A percentile compares a stretch with the other conserved stretches of the same genome.
Conservation (phyloP, 2,329 filamentous ascomycete genomes). For the Penicillium freii region DNA sequence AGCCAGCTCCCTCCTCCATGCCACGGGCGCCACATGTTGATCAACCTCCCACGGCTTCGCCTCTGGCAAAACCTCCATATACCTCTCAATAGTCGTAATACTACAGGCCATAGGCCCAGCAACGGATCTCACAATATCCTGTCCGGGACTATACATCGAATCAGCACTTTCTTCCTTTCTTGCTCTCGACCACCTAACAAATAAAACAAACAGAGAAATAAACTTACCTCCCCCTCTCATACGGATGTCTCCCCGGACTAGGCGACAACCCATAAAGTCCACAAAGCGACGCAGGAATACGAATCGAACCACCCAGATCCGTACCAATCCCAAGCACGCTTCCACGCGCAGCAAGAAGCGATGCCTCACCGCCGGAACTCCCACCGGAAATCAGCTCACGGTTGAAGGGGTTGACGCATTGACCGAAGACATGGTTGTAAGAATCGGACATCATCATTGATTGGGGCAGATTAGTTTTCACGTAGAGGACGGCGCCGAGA, state of each 20-base stretch:
- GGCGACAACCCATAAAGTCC: slow-evolving; percentile 52
- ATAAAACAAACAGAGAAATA: slow-evolving; percentile 10
- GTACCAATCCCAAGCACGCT: slow-evolving; percentile 55
- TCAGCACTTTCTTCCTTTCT: not conserved
- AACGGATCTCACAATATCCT: slow-evolving; percentile 30
- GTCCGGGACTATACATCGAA: slow-evolving; percentile 19
- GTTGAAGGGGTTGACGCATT: slow-evolving; percentile 55
- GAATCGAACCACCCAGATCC: slow-evolving; percentile 53
- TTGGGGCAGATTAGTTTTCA: slow-evolving; percentile 27
- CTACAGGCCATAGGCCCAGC: slow-evolving; percentile 31
- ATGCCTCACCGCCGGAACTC: slow-evolving; percentile 55
- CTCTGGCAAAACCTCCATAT: slow-evolving; percentile 37
- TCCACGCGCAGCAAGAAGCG: slow-evolving; percentile 51
- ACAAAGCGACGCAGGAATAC: slow-evolving; percentile 57
- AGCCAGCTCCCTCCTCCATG: slow-evolving; percentile 34
- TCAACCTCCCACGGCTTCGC: slow-evolving; percentile 40
- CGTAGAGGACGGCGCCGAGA: slow-evolving; percentile 25
- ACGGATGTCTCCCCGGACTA: slow-evolving; percentile 38
- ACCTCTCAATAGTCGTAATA: slow-evolving; percentile 29
- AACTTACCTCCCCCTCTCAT: slow-evolving; percentile 36
- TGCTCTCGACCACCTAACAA: rapidly evolving
- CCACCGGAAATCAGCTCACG: slow-evolving; percentile 52
- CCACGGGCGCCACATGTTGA: slow-evolving; percentile 36
- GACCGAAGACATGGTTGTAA: slow-evolving; percentile 50
- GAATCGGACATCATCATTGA: slow-evolving; percentile 31